Base-by-base conservation (phyloP, 148 eudicot species). In the Suaeda aralocaspica region DNA sequence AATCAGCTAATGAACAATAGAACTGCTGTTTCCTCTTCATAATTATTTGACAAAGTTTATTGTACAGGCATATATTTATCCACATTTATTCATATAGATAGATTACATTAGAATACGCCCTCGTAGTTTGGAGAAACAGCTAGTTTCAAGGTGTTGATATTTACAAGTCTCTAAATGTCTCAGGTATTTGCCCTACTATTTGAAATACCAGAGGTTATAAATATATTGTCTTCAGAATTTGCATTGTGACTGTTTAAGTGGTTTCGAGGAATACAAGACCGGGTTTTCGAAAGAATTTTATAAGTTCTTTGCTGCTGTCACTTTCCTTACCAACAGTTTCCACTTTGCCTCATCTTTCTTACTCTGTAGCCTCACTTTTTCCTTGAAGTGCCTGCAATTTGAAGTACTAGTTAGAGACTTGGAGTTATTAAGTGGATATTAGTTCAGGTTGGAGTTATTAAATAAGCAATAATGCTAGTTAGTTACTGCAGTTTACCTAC, bases 341-440 rank as follows among this genome's bases (percentile, higher is more conserved):
- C 96, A 91, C 71, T 82, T 91, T 2, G 76, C 78, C 78, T 83
- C 91, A 0, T 88, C 96, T 70, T 88, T 91, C 83, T 86, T 91
- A 76, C 77, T 83, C 68, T 82, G 86, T 66, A 70, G 85, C 79
- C 66, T 78, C 78, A 78, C 79, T 73, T 85, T 91, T 72, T 67
- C 83, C 79, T 91, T 91, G 64, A 91, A 88, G 55, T 79, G 78
- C 63, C 77, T 71, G 75, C 59, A 71, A 53, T 28, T 13, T 46
- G 39, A 9, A 24, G 30, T 53, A 31, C 3, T n/a, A 55, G 9
- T 44, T 25, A 8, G 6, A 31, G 8, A 22, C 42, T 59, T 25
- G 9, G 2, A 36, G 41, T 36, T 4, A 3, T 36, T 36, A 36
- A 36, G 4, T 36, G 41, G 41, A 36, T 36, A 36, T 36, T 36